Evolutionary conservation across 805 yeast genomes (phyloP), one percentile per base, ranked within the genome.

Genomic region (Cyberlindnera xylosilytica): DNA sequence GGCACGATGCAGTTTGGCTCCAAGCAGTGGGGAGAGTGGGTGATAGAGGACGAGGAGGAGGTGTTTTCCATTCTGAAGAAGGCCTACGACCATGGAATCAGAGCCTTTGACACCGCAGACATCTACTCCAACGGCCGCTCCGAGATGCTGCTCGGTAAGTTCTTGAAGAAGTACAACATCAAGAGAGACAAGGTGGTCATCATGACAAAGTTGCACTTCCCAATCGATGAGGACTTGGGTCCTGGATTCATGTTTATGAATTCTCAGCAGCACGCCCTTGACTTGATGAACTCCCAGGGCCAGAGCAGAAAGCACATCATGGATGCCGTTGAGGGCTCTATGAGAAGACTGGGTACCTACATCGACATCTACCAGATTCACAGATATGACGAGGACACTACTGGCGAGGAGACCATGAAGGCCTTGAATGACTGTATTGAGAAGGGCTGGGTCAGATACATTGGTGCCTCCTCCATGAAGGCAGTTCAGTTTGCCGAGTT

Each of bases 331-430:
- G 55, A 64, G 37, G 57, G 49, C 3, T 65, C 71, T 1, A 65
- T 65, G 13, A 57, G 60, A 43, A 58, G 76, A 49, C 57, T 72
- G 42, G 76, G 75, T 2, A 54, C 75, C 4, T 69, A 71, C 49
- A 65, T 70, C 28, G 76, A 72, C 53, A 62, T 77, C 13, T 60
- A 63, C 6, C 81, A 75, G 60, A 73, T 77, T 50, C 82, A 77
- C 58, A 55, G 81, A 37, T 56, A 65, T 39, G 82, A 76, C 54
- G 51, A 54, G 28, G 46, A 57, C 10, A 66, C 71, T 3, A 73
- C 77, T 26, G 63, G 65, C 24, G 65, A 67, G 43, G 82, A 78
- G 52, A 72, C 69, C 19, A 74, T 77, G 80, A 65, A 58, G 46
- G 72, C 78, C 1, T 61, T 76, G 46, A 68, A 76, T 51, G 78